Evolutionary conservation across 176 grass and related monocot genomes (phyloP).

Genomic region (Urochloa ruziziensis): DNA sequence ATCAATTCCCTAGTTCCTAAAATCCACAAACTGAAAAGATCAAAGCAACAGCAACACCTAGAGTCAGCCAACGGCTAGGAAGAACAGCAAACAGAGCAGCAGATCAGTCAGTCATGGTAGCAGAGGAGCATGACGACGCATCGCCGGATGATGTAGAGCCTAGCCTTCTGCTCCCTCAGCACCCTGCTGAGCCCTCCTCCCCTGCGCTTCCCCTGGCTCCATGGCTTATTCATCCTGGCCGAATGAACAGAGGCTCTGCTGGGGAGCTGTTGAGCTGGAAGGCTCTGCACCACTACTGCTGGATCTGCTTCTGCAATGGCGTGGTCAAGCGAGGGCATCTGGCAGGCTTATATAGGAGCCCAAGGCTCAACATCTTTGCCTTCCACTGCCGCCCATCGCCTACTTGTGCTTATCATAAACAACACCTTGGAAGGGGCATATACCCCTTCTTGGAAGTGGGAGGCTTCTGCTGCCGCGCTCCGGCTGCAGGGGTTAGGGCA

Average conservation of each 20-base stretch:
- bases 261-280: neutral
- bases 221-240: constrained; percentile 28
- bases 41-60: constrained; percentile 17
- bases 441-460: constrained; percentile 36
- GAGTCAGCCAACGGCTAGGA: neutral
- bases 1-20: constrained; percentile 19
- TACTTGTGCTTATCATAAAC: constrained; percentile 32
- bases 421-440: constrained; percentile 15
- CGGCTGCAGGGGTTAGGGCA: constrained; percentile 4
- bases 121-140: constrained; percentile 68
- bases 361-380: neutral
- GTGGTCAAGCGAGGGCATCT: constrained; percentile 24
- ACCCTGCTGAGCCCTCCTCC: constrained; percentile 44
- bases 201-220: constrained; percentile 31
- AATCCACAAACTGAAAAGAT: constrained; percentile 17
- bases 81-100: neutral
- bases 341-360: constrained; percentile 33
- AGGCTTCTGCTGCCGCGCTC: neutral
- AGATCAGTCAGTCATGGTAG: constrained; percentile 57
- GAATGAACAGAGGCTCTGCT: neutral
- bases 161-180: constrained; percentile 61
- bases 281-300: neutral
- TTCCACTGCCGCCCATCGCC: neutral
- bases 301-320: constrained; percentile 28
- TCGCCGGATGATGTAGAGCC: constrained; percentile 57